Conservation (phyloP, 129 eudicot species). For the Helichrysum umbraculigerum region DNA sequence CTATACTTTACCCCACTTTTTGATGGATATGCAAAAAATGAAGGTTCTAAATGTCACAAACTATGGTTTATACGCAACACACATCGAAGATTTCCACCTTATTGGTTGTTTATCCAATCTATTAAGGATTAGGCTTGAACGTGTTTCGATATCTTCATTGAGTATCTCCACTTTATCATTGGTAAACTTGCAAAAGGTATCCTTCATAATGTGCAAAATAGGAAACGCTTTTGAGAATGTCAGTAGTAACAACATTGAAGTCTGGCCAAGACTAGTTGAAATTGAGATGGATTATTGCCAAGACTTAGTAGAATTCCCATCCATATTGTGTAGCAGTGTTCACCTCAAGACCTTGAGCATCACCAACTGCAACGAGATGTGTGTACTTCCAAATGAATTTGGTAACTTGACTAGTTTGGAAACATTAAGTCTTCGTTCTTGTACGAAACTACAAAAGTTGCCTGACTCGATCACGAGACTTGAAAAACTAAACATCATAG, state of each 20-base stretch:
- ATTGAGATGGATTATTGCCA: slow-evolving; percentile 44
- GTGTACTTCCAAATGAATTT: slow-evolving; percentile 34
- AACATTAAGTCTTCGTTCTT: slow-evolving; percentile 36
- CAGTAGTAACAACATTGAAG: neutral
- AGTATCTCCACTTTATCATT: slow-evolving; percentile 19
- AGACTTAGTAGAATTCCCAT: slow-evolving; percentile 32
- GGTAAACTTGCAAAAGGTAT: slow-evolving; percentile 39
- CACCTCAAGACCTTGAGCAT: slow-evolving; percentile 40
- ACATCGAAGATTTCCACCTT: slow-evolving; percentile 19
- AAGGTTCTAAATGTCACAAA: slow-evolving; percentile 48
- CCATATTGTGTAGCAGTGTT: slow-evolving; percentile 24
- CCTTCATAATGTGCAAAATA: slow-evolving; percentile 44
- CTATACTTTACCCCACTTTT: slow-evolving; percentile 47
- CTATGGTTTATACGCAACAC: slow-evolving; percentile 40
- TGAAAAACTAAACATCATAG: slow-evolving; percentile 29
- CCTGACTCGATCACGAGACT: slow-evolving; percentile 38
- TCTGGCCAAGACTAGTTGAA: slow-evolving; percentile 40
- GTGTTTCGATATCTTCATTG: slow-evolving; percentile 35
- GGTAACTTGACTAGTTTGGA: slow-evolving; percentile 38
- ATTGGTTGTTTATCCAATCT: slow-evolving; percentile 35
- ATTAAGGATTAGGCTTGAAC: slow-evolving; percentile 41
- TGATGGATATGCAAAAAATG: slow-evolving; percentile 33
- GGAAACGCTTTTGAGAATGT: slow-evolving; percentile 28
- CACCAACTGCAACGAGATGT: slow-evolving; percentile 40
- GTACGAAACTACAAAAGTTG: slow-evolving; percentile 36